Evolutionary conservation across 192 early-diverging fungal species (phyloP), one percentile per base, ranked within the genome.

Genomic region (Funneliformis geosporum): DNA sequence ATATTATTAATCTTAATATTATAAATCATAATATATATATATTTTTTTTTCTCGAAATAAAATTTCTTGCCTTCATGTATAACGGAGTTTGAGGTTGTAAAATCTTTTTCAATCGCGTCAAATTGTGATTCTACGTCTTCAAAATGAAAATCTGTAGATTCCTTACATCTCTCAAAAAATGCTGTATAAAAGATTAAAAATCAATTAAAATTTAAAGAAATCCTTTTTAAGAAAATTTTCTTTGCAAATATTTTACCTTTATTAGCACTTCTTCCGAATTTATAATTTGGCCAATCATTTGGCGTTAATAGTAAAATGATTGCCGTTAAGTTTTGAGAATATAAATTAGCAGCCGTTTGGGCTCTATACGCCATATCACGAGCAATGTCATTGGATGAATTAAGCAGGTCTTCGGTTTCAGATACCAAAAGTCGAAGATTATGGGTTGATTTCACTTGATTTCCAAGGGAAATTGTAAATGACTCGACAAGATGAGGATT

Each of bases 111-210:
- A 47, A 94, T 84, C 7, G 80, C 79, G 42, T 85, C 79, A 50
- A 94, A 71, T 80, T 95, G 94, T 2, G 84, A 82, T 60, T 91
- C 90, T 43, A 95, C 83, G 39, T 87, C 82, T 9, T 91, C 84
- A 82, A 94, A 94, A 85, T 95, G 94, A 59, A 94, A 91, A 67
- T 95, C 94, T 0, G 93, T 93, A 14, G 92, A 88, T 21, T 86
- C 84, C 70, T 87, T 84, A 77, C 92, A 93, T 42, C 87, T 82
- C 60, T 88, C 66, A 83, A 94, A 92, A 40, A 95, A 86, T 39
- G 82, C 88, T 87, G 74, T 8, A n/a, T 5, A 59, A 8, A 43
- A 40, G 6, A 69, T 21, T 44, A 21, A 39, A 50, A 27, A 60
- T 61, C 38, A 61, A 16, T n/a, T 50, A 21, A 18, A 21, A 1